phyloP scores from a whole-genome alignment of 192 early-diverging fungal species.

The Backusella australiensis region DNA sequence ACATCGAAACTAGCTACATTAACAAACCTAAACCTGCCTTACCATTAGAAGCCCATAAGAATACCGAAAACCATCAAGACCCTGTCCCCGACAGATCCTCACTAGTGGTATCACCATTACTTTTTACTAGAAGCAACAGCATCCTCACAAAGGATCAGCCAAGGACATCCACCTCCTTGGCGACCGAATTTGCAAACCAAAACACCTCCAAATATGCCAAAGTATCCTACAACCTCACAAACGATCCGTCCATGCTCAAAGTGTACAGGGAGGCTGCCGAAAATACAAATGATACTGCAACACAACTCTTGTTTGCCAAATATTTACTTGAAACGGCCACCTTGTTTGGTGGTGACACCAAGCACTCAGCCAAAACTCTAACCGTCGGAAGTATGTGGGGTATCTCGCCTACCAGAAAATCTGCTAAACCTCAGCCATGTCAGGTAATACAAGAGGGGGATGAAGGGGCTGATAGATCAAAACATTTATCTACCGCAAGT shows the following conservation, averaged over 20 bases:
- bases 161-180: background rate
- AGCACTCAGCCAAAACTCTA: background rate
- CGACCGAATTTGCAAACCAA: background rate
- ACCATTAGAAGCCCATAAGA: background rate
- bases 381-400: conserved; percentile 7
- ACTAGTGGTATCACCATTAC: background rate
- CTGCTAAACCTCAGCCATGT: background rate
- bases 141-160: background rate
- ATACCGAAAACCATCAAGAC: background rate
- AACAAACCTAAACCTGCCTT: background rate
- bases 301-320: conserved; percentile 75
- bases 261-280: conserved; percentile 73
- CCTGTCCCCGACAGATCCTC: background rate
- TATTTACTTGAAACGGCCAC: conserved; percentile 69
- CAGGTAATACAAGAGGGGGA: background rate
- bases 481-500: background rate
- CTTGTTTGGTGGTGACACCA: conserved; percentile 12
- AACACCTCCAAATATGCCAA: conserved; percentile 15
- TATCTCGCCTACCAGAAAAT: background rate
- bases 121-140: background rate
- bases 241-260: conserved; percentile 36
- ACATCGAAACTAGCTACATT: background rate
- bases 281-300: conserved; percentile 69
- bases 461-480: background rate
- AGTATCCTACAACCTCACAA: conserved; percentile 20